Evolutionary conservation across 2,329 filamentous ascomycete genomes (phyloP), one percentile per base, ranked within the genome.

Genomic region (Herpotrichia juniperi): DNA sequence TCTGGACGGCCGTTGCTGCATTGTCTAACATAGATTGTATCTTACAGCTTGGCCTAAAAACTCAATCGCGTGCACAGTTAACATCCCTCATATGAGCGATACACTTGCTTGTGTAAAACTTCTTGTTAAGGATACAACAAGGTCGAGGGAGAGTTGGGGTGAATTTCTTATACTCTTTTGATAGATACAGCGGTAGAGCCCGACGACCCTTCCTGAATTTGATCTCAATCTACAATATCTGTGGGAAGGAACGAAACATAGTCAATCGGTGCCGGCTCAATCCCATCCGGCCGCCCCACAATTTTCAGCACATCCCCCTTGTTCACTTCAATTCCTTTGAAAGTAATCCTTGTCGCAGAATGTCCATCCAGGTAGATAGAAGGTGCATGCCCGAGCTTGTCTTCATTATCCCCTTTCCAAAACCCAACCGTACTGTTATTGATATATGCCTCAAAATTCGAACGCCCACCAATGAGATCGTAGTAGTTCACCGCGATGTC

Each of bases 401-500:
- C 76, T 64, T 88, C 84, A n/a, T 78, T 72, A 56, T 89, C 77
- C 0, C 85, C 85, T 21, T 74, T 68, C 87, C 87, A 90, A 10
- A 68, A 59, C 0, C 84, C 86, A 1, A 90, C 58, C 6, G 77
- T 64, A 11, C 69, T 62, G 25, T 82, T 77, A 54, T 83, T 83
- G 4, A 89, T 61, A 44, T 74, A 82, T 1, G 87, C 56, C 52
- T 81, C 73, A 67, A 81, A 90, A 1, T 75, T 73, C 2, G 87
- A 78, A 49, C 76, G 78, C 0, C 87, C 87, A n/a, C 79, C 79
- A 24, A 79, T 78, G 7, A 87, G 52, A 61, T 90, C 86, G 57
- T 81, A 89, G 63, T 89, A 90, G 53, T 87, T 87, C 7, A 90
- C 78, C 0, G 82, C 85, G 2, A 90, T 53, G 58, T 87, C 80